Percentiles rank a stretch among this genome's conserved stretches.
Conservation (phyloP, 495 filamentous ascomycete genomes). For the Penicillium paxilli region DNA sequence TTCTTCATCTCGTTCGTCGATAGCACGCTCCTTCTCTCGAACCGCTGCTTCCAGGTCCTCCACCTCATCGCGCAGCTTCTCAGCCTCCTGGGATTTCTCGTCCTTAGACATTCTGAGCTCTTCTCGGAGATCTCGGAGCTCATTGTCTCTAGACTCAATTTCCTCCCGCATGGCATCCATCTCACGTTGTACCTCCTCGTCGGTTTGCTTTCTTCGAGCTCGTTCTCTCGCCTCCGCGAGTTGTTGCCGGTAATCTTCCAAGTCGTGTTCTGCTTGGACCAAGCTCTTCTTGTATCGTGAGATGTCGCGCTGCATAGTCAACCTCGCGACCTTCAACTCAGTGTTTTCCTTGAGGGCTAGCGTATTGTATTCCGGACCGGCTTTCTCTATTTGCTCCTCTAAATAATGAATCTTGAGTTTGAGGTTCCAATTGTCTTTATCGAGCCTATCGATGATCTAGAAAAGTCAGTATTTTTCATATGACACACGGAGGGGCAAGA, state of each 20-base stretch:
- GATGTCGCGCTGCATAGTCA: constrained; percentile 85
- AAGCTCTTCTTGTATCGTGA: constrained; percentile 79
- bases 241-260: constrained; percentile 76
- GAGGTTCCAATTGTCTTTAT: constrained; percentile 93
- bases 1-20: constrained; percentile 67
- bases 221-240: constrained; percentile 77
- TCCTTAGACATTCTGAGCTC: constrained; percentile 46
- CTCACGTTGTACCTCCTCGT: constrained; percentile 62
- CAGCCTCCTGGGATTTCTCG: constrained; percentile 52
- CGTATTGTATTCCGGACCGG: constrained; percentile 84
- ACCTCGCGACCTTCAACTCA: constrained; percentile 86
- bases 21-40: constrained; percentile 62
- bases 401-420: constrained; percentile 97
- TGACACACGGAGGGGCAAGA: too few relatives aligned
- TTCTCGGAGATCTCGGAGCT: constrained; percentile 48
- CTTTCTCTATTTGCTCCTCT: constrained; percentile 80
- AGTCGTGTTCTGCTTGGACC: constrained; percentile 71
- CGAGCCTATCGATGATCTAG: constrained; percentile 84
- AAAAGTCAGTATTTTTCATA: constrained; percentile 18
- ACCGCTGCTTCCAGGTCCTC: constrained; percentile 66
- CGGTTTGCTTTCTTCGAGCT: constrained; percentile 69
- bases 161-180: constrained; percentile 61
- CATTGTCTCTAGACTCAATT: constrained; percentile 54
- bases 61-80: constrained; percentile 66
- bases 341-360: constrained; percentile 89